Evolutionary conservation across 345 rosid species (phyloP).

Genomic region (Limnanthes douglasii): DNA sequence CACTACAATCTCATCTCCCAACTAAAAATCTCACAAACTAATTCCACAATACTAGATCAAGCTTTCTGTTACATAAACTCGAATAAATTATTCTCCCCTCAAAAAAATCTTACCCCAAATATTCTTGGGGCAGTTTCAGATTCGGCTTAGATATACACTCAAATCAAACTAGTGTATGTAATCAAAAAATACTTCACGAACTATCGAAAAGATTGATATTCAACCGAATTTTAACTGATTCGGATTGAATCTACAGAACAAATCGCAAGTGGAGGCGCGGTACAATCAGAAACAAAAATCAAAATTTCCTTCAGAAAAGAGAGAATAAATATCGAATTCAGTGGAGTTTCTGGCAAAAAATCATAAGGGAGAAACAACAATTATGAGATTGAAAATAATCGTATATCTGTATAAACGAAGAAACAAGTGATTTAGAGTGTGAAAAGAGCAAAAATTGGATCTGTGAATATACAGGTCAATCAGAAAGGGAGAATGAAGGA

Average conservation of each 20-base stretch:
- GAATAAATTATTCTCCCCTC: conserved; percentile 5
- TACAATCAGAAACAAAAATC: no score
- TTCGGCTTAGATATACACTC: conserved; percentile 5
- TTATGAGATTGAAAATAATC: not conserved
- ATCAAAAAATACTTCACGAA: no score
- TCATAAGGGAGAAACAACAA: not conserved
- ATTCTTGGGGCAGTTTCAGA: conserved; percentile 6
- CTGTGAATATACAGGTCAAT: conserved; percentile 10
- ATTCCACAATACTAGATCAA: conserved; percentile 10
- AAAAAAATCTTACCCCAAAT: conserved; percentile 6
- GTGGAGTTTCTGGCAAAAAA: not conserved
- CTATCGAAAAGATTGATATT: no score
- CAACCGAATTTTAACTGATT: no score
- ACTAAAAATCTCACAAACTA: conserved; percentile 1
- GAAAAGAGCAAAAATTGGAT: not conserved
- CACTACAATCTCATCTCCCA: conserved; percentile 23
- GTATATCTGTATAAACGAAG: not conserved
- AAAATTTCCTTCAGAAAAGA: no score
- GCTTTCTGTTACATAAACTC: not conserved
- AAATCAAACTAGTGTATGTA: no score
- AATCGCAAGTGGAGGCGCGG: no score
- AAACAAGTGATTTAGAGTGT: not conserved
- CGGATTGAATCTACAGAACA: no score
- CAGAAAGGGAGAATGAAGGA: not conserved
- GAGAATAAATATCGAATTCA: no score